Base-by-base conservation (phyloP, 176 grass and related monocot species). In the Tillandsia fasciculata region DNA sequence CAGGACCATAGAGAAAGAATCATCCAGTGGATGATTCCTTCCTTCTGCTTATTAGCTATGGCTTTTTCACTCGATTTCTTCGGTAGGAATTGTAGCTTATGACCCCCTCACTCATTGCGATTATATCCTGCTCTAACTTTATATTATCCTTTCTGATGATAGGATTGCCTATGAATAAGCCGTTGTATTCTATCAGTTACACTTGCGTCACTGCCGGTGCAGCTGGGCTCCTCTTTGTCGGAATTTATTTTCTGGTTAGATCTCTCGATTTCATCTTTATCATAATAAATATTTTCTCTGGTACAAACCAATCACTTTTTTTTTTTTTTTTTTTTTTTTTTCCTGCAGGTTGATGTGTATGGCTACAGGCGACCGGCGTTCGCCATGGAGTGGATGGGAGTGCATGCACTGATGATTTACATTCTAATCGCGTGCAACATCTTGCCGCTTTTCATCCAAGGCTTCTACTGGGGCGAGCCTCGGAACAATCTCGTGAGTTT, bases 131-230 rank as follows among this genome's bases (percentile, higher is more conserved):
- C 33, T 42, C 33, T 42, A 42, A 42, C 8, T 66, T 11, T 51
- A 28, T 23, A 28, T 23, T 12, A 49, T 11, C 50, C 69, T 80
- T 48, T 47, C 22, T 68, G 48, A 50, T 47, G 65, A 18, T 51
- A 96, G 91, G 91, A 22, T 15, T 96, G 15, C 79, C 12, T 3
- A 77, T 96, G 85, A 96, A 96, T 66, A 96, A 96, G 72, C 86
- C 85, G 8, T 26, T 96, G 50, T 96, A 91, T 70, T 83, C 82
- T 26, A 63, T 86, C 27, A 96, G 91, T 69, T 96, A 96, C 53
- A 81, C 91, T 22, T 88, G 77, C 3, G 59, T 91, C 14, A 91
- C 91, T 13, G 57, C 82, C 3, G 91, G 87, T 29, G 64, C 80
- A 0, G 87, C 91, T 3, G 85, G 91, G 9, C 28, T 91, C 14